phyloP scores from a whole-genome alignment of 1,284 basidiomycete genomes.

The Coriolopsis trogii region DNA sequence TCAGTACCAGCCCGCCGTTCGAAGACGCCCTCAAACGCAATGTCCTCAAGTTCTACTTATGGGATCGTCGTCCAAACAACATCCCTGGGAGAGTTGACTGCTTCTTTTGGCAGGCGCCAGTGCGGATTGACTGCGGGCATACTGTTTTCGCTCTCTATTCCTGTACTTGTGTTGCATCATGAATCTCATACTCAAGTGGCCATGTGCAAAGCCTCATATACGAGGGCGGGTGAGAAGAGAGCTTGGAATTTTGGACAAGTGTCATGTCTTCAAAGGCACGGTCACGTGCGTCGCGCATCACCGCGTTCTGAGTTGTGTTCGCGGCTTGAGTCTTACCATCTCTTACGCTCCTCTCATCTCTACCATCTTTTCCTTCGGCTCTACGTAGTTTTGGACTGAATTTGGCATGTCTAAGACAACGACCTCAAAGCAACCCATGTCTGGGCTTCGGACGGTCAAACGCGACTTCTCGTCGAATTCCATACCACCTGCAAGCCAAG shows the following conservation, averaged over 20 bases:
- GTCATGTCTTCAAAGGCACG: neutral
- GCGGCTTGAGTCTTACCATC: neutral
- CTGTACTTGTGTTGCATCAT: no score
- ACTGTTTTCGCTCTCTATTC: no score
- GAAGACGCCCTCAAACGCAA: no score
- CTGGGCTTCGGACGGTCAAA: constrained; percentile 33
- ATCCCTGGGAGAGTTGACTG: no score
- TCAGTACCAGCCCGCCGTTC: neutral
- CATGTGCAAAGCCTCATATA: no score
- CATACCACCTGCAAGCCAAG: constrained; percentile 28
- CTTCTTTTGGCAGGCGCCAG: no score
- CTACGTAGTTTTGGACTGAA: neutral
- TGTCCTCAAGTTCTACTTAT: no score
- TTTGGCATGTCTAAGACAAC: constrained; percentile 1
- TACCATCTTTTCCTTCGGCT: neutral
- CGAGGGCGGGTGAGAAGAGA: no score
- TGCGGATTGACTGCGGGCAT: no score
- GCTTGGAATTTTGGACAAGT: no score
- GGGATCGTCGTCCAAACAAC: no score
- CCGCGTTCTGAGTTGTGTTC: neutral
- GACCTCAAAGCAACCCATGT: constrained; percentile 30
- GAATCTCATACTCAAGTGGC: no score
- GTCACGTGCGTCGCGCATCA: constrained; percentile 23
- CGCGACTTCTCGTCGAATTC: constrained; percentile 36
- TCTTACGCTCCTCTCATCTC: neutral